These are phyloP conservation scores for Vigna unguiculata DNA, from an alignment of 306 rosid species.

Conservation along the genomic window DNA sequence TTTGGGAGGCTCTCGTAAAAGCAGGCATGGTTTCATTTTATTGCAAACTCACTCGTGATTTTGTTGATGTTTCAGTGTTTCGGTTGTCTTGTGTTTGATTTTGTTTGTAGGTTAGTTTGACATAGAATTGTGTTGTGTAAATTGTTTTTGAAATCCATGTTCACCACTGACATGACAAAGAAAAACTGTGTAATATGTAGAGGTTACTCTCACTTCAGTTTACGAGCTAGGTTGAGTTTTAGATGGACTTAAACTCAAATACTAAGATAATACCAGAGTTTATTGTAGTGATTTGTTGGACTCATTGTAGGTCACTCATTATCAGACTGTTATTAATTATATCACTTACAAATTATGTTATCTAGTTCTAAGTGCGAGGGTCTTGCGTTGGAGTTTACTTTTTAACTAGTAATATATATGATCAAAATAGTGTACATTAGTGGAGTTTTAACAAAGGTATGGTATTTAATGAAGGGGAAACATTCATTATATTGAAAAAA, in stretches of 20 bases:
- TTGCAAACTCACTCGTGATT: background rate
- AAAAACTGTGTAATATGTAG: background rate
- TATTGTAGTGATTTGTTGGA: background rate
- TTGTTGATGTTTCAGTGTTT: conserved; percentile 31
- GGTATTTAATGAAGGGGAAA: too few species aligned
- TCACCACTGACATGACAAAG: background rate
- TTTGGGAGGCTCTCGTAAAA: conserved; percentile 89
- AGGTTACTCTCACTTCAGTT: background rate
- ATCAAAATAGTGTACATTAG: background rate
- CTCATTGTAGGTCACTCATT: background rate
- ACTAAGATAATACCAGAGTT: background rate
- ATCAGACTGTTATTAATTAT: background rate
- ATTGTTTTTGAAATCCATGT: background rate
- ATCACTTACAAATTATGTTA: background rate
- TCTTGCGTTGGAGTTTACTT: background rate
- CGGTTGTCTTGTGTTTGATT: conserved; percentile 17
- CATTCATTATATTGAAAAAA: background rate
- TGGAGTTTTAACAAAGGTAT: too few species aligned
- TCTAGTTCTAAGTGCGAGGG: background rate
- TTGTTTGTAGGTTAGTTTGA: conserved; percentile 3
- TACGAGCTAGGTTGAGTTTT: background rate
- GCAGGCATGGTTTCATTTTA: conserved; percentile 59
- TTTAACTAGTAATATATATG: background rate
- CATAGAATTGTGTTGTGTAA: background rate
- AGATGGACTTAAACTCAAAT: background rate